A percentile compares a stretch with the other conserved stretches of the same genome.
These are phyloP conservation scores for Phoma sp. DNA, from an alignment of 2,329 filamentous ascomycete species.

Conservation along the genomic window DNA sequence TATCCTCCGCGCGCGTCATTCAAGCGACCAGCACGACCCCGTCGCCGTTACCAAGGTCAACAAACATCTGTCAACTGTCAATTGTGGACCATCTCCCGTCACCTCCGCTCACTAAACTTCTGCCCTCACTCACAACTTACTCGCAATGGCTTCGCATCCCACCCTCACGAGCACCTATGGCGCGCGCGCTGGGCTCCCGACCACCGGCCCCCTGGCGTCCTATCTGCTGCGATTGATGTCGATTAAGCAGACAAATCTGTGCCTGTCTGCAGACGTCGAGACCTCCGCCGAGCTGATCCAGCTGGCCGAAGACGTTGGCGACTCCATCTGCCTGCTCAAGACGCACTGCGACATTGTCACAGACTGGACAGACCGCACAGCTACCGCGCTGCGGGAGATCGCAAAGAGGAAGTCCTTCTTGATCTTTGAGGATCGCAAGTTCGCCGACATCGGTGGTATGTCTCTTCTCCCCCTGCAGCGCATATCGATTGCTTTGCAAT, in stretches of 20 bases:
- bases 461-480: conserved; percentile 5
- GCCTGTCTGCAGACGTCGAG: conserved; percentile 63
- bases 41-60: conserved; percentile 1
- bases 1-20: conserved; percentile 13
- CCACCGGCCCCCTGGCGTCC: conserved; percentile 53
- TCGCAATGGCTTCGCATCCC: conserved; percentile 40
- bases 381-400: conserved; percentile 55
- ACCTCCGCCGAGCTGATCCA: conserved; percentile 61
- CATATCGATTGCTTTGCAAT: neutral
- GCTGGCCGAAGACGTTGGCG: conserved; percentile 64
- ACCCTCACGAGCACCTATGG: conserved; percentile 52
- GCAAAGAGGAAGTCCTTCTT: conserved; percentile 57
- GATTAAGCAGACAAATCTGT: conserved; percentile 59
- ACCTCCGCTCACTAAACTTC: neutral
- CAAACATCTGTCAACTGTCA: conserved; percentile 7
- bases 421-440: conserved; percentile 62
- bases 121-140: neutral
- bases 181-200: conserved; percentile 52
- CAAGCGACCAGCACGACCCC: neutral
- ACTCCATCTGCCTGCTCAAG: conserved; percentile 66
- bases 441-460: conserved; percentile 62
- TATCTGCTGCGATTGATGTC: conserved; percentile 58
- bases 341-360: conserved; percentile 67
- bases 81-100: conserved; percentile 2
- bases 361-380: conserved; percentile 64